Conservation (phyloP, 306 rosid species). For the Trifolium fragiferum region DNA sequence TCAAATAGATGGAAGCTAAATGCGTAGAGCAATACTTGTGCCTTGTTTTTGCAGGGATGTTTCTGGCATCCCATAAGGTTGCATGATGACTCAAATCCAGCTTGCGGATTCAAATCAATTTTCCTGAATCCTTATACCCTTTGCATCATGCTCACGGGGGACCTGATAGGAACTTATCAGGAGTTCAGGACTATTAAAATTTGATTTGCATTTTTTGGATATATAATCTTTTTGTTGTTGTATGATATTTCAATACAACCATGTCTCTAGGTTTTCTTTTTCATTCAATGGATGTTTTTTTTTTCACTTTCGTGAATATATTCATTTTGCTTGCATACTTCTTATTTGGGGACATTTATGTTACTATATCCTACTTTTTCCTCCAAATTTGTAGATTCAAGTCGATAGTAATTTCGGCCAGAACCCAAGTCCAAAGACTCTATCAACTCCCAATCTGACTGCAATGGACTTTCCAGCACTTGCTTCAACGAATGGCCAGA, state of each 20-base stretch:
- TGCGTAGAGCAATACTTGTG: slow-evolving; percentile 38
- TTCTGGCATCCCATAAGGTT: slow-evolving; percentile 27
- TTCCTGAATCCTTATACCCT: slow-evolving; percentile 24
- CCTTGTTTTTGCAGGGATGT: slow-evolving; percentile 46
- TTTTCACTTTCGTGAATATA: slow-evolving; percentile 27
- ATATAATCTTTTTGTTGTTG: slow-evolving; percentile 14
- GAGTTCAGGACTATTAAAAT: slow-evolving; percentile 5
- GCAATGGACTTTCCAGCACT: slow-evolving; percentile 92
- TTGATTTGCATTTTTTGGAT: slow-evolving; percentile 12
- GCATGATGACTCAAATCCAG: slow-evolving; percentile 42
- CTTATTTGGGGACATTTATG: slow-evolving; percentile 19
- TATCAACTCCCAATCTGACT: slow-evolving; percentile 75
- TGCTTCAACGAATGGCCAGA: slow-evolving; percentile 59
- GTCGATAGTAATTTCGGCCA: slow-evolving; percentile 80
- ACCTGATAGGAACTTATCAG: slow-evolving; percentile 8
- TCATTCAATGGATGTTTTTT: slow-evolving; percentile 20
- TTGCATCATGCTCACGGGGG: slow-evolving; percentile 25
- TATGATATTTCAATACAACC: slow-evolving; percentile 5
- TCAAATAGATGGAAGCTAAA: slow-evolving; percentile 39
- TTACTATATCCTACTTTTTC: slow-evolving; percentile 4
- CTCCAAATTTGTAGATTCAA: slow-evolving; percentile 76
- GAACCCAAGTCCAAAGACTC: slow-evolving; percentile 71
- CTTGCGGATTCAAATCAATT: slow-evolving; percentile 33
- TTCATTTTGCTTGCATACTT: slow-evolving; percentile 29
- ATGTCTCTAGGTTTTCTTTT: slow-evolving; percentile 14